A percentile compares a stretch with the other conserved stretches of the same genome.
These are phyloP conservation scores for Trichoderma sp. DNA, from an alignment of 2,329 filamentous ascomycete species.

Conservation along the genomic window DNA sequence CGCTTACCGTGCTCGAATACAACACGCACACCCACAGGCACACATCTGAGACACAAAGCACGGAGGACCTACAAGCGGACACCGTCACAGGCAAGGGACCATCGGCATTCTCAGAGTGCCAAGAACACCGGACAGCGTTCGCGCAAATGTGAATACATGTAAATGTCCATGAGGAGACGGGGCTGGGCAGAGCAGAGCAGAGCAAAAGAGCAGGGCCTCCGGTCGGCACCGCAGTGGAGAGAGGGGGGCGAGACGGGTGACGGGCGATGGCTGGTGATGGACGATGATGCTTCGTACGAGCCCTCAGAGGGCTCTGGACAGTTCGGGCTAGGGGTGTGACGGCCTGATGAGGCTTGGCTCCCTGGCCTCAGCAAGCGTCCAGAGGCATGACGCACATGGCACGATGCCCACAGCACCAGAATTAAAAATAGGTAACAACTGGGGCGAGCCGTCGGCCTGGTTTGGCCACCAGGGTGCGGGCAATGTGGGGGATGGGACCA, in stretches of 20 bases:
- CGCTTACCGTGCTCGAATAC: not conserved
- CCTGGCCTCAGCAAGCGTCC: constrained; percentile 14
- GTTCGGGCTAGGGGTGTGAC: constrained; percentile 25
- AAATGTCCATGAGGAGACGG: not conserved
- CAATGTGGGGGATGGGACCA: constrained; percentile 25
- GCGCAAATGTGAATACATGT: not conserved
- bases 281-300: constrained; percentile 17
- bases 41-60: not conserved
- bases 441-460: constrained; percentile 30
- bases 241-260: constrained; percentile 1
- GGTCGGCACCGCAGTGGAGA: constrained; percentile 15
- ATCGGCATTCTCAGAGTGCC: not conserved
- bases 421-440: constrained; percentile 30
- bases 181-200: not conserved
- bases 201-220: not conserved
- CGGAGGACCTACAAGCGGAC: not conserved
- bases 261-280: constrained; percentile 13
- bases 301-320: not conserved
- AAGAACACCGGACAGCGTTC: not conserved
- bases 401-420: constrained; percentile 29
- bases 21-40: not conserved
- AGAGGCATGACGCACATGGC: constrained; percentile 31
- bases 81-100: not conserved
- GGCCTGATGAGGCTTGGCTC: constrained; percentile 22
- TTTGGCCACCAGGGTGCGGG: constrained; percentile 21